Base-by-base conservation (phyloP, 768 basidiomycete species). In the Fomitopsis serialis region DNA sequence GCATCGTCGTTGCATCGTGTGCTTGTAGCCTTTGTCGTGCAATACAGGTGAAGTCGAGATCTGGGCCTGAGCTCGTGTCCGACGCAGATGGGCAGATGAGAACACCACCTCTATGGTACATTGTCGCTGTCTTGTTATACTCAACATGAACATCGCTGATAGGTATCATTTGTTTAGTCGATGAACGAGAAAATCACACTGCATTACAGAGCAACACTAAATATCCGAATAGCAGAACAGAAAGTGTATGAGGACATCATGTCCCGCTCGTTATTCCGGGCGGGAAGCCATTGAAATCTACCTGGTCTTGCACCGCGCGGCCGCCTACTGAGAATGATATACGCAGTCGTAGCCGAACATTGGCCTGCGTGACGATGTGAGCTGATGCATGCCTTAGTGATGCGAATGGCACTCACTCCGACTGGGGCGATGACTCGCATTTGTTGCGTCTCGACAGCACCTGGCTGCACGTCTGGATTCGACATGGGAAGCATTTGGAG, bases 401-500 rank as follows among this genome's bases (percentile, higher is more conserved):
- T 48, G 13, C 32, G 25, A 35, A 11, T 36, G 22, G 36, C 22
- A 80, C 91, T 69, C 63, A 95, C 94, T 34, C 94, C 94, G 8
- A 78, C 77, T 2, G 92, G 93, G 11, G 93, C 92, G 25, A 90
- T 76, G 36, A 99, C 84, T 10, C 93, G 81, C 89, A 99, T 88
- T 66, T 96, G 92, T 66, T 98, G 97, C 10, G 94, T 96, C 68
- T 98, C 96, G 15, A 82, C 79, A 9, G 82, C 72, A 1, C 93
- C 92, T 0, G 91, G 85, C 32, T 70, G 72, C 42, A 99, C 78
- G 49, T 81, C 86, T 11, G 86, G 76, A 68, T 86, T 93, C 5
- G 93, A 93, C 89, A 98, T 98, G 6, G 96, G 92, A 53, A 93
- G 77, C 96, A 99, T 99, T 68, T 98, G 95, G 52, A 99, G 69